A percentile compares a stretch with the other conserved stretches of the same genome.
These are phyloP conservation scores for Sideroxylon spinosum DNA, from an alignment of 179 eudicot genomes.

Conservation along the genomic window DNA sequence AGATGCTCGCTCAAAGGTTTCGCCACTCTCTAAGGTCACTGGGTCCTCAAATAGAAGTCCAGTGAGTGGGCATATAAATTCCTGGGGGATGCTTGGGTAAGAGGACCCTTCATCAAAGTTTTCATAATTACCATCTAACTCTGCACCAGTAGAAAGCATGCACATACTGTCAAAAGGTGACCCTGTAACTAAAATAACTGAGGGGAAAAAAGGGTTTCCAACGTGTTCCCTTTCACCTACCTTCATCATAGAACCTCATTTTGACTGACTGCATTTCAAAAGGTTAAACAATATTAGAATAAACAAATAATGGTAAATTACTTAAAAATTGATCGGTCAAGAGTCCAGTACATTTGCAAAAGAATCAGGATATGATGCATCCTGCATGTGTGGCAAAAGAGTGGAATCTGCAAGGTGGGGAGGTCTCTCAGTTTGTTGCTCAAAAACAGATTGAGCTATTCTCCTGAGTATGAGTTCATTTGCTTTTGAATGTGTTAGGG, in stretches of 20 bases:
- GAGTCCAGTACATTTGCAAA: constrained; percentile 14
- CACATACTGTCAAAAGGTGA: not conserved
- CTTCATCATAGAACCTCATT: constrained; percentile 22
- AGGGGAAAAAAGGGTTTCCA: not conserved
- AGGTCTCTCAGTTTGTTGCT: constrained; percentile 24
- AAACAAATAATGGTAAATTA: not conserved
- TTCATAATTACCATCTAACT: constrained; percentile 15
- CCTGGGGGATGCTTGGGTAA: constrained; percentile 34
- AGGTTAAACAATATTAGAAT: not conserved
- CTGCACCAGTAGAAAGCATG: constrained; percentile 21
- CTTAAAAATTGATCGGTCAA: not conserved
- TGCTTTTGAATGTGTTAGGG: constrained; percentile 17
- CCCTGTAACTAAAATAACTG: not conserved
- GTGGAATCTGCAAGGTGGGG: constrained; percentile 9
- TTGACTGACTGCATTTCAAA: constrained; percentile 24
- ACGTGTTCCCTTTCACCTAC: constrained; percentile 21
- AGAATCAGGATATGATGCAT: constrained; percentile 17
- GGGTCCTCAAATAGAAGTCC: constrained; percentile 48
- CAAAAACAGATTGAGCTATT: constrained; percentile 26
- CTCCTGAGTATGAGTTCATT: constrained; percentile 23
- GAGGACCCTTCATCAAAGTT: constrained; percentile 12
- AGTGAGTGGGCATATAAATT: constrained; percentile 47
- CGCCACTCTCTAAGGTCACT: constrained; percentile 53
- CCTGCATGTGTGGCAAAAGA: constrained; percentile 6
- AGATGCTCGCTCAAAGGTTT: constrained; percentile 47